Evolutionary conservation across 345 rosid genomes (phyloP), one percentile per base, ranked within the genome.

Genomic region (Noccaea caerulescens): DNA sequence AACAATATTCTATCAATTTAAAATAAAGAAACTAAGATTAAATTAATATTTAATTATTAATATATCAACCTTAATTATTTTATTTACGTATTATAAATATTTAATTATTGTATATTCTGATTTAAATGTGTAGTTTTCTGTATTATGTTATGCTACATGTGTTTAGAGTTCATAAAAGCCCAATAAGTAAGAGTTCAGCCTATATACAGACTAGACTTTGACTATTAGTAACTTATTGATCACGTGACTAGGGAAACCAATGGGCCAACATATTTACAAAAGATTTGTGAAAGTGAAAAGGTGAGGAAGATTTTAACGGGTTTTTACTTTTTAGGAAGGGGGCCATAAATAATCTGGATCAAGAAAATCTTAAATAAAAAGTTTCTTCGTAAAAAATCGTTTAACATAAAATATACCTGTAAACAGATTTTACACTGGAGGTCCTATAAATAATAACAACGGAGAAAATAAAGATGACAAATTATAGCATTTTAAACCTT

Each of bases 231-330:
- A 16, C 5, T 51, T 52, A 37, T 8, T 11, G 57, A 52, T 52
- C 37, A 9, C 57, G 27, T 54, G 52, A 42, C n/a, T 7, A 52
- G 8, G 33, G 61, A 42, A 54, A 54, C 53, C 38, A 56, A 69
- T 23, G 57, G 23, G 20, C 67, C 72, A 44, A 27, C 30, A 27
- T 27, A 27, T 27, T 27, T 27, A 27, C 30, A 27, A 1, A 27
- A 1, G 30, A 27, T 14, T 14, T 41, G 43, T 47, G 58, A 32
- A 71, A 41, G 36, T 34, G n/a, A 16, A 54, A 53, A 30, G 41
- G 12, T 68, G 13, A 14, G 27, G 27, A 53, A 62, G 52, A 18
- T 27, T 27, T 6, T 27, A 52, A n/a, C 34, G 41, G 38, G n/a
- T n/a, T n/a, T n/a, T n/a, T n/a, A 69, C 18, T 54, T 33, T 36